Conservation (phyloP, 192 early-diverging fungal species). For the Fimicolochytrium jonesii region DNA sequence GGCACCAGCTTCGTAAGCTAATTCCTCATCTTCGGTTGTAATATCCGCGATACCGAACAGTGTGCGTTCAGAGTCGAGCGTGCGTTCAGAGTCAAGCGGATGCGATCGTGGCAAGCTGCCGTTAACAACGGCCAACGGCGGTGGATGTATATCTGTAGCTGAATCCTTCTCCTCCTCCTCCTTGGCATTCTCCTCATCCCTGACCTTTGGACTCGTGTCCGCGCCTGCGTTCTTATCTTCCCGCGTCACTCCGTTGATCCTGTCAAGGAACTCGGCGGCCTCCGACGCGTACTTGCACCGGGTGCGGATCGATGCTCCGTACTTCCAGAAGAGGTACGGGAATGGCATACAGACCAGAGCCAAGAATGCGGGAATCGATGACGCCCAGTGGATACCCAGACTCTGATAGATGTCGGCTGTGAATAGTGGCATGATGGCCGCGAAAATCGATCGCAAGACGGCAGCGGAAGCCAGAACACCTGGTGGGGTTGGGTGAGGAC, state of each 20-base stretch:
- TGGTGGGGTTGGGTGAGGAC: not conserved
- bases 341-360: not conserved
- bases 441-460: not conserved
- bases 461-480: not conserved
- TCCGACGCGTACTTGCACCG: constrained; percentile 1
- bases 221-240: too few species aligned
- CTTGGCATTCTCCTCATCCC: too few species aligned
- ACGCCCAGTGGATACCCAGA: not conserved
- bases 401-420: not conserved
- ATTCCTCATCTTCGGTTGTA: not conserved
- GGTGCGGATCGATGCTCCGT: not conserved
- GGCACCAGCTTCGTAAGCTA: not conserved
- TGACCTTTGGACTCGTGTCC: too few species aligned
- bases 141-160: too few species aligned
- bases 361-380: not conserved
- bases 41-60: constrained; percentile 1
- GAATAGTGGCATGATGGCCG: constrained; percentile 1
- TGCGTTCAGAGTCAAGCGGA: not conserved
- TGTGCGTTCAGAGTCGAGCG: too few species aligned
- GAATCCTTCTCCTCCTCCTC: too few species aligned
- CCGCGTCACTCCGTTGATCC: not conserved
- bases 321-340: constrained; percentile 1
- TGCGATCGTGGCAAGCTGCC: too few species aligned
- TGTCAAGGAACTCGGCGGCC: not conserved
- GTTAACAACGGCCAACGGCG: too few species aligned